Base-by-base conservation (phyloP, 495 filamentous ascomycete genomes). In the Penicillium desertorum region DNA sequence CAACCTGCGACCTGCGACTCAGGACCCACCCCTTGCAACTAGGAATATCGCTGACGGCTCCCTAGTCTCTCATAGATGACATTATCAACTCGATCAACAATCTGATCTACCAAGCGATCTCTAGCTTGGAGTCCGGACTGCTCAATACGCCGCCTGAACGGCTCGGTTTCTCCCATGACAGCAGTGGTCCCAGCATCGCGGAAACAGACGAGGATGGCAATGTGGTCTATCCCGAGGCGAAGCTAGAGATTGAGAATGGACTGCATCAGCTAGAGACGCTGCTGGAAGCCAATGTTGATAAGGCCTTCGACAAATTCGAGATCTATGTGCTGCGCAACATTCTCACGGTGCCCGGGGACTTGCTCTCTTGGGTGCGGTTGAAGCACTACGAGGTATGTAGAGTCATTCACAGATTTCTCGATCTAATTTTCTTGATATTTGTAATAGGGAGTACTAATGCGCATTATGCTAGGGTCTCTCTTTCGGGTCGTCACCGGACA, bases 61-160 rank as follows among this genome's bases (percentile, higher is more conserved):
- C 53, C 45, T 58, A 96, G 92, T 88, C 88, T 58, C 83, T 98
- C 22, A 86, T 98, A 68, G 94, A 98, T 80, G 94, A 98, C 68
- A 89, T 98, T 59, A 96, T 98, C 76, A 97, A 98, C 78, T 86
- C 86, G 57, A 84, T 96, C 64, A 98, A 98, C 77, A 88, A 89
- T 54, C 78, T 97, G 64, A 85, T 91, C 63, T 93, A 92, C 72
- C 85, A 85, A 64, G 90, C 90, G 51, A 85, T 96, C 60, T 87
- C 88, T 58, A 86, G 85, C 58, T 81, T 97, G 59, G 94, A 98
- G 71, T 79, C 81, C 49, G 90, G 88, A 7, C 83, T 98, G 20
- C 75, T 91, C 37, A 78, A 79, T 45, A 85, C 87, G 8, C 81
- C 87, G 0, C 89, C 92, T 1, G 74, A 83, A 19, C 73, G 80